Conservation (phyloP, 805 yeast genomes). For the Lipomyces spencermartinsiae region DNA sequence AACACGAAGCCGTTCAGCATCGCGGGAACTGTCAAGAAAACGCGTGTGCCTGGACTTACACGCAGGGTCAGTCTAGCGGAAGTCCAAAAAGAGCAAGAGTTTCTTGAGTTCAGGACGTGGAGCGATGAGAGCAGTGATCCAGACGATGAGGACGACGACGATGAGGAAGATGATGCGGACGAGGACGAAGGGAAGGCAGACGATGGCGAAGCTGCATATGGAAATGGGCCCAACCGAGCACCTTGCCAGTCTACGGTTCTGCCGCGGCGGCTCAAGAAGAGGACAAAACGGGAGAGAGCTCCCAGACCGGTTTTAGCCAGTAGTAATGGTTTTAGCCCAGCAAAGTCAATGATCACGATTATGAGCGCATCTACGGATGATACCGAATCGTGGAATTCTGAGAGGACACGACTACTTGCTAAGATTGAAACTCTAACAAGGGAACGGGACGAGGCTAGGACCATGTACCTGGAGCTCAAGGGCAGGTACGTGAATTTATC, state of each 20-base stretch:
- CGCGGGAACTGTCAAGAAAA: not conserved
- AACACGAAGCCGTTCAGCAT: not conserved
- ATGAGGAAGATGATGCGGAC: not conserved
- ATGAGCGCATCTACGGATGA: not conserved
- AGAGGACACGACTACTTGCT: not conserved
- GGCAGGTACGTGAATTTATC: not conserved
- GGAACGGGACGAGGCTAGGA: not conserved
- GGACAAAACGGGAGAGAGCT: not conserved
- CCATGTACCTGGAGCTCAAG: not conserved
- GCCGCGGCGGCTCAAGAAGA: not conserved
- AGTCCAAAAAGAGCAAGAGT: not conserved
- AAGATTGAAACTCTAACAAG: not conserved
- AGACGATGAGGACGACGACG: not conserved
- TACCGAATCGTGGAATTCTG: not conserved
- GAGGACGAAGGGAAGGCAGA: not conserved
- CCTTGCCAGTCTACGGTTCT: not conserved
- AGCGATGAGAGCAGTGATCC: not conserved
- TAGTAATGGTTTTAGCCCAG: not conserved
- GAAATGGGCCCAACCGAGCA: not conserved
- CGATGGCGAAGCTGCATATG: not conserved
- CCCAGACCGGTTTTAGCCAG: not conserved
- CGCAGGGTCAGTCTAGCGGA: not conserved
- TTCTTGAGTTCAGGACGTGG: conserved; percentile 1
- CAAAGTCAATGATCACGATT: not conserved
- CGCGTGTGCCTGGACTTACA: not conserved